These are phyloP conservation scores for Aquilaria yunnanensis DNA, from an alignment of 345 rosid genomes.

Conservation along the genomic window DNA sequence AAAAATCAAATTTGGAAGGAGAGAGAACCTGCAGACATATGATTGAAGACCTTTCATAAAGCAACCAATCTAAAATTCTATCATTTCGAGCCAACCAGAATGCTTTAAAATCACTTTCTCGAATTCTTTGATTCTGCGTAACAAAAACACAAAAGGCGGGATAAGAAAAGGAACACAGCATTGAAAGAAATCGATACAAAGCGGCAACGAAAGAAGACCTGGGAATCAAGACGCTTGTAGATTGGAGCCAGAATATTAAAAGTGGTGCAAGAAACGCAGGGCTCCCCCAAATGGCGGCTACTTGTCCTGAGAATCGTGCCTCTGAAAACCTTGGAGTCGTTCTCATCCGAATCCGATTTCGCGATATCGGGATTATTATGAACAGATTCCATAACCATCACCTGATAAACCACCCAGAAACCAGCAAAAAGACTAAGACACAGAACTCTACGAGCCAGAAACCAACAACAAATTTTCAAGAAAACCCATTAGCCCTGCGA, in stretches of 20 bases:
- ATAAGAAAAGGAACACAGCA: background rate
- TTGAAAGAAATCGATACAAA: background rate
- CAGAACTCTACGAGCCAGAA: background rate
- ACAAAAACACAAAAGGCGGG: conserved; percentile 2
- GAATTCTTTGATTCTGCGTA: conserved; percentile 47
- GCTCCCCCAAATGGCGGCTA: conserved; percentile 22
- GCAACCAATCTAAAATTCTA: conserved; percentile 58
- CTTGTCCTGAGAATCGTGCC: conserved; percentile 18
- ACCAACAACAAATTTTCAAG: background rate
- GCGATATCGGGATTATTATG: conserved; percentile 15
- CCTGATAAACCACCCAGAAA: conserved; percentile 21
- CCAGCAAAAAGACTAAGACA: background rate
- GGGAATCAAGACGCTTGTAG: conserved; percentile 58
- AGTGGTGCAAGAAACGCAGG: conserved; percentile 63
- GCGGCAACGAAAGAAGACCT: conserved; percentile 24
- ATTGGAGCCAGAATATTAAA: conserved; percentile 83
- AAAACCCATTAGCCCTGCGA: no score
- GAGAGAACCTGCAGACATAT: conserved; percentile 63
- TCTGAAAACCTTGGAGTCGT: conserved; percentile 10
- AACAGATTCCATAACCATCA: conserved; percentile 19
- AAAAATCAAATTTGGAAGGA: no score
- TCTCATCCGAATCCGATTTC: conserved; percentile 28
- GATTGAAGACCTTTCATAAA: conserved; percentile 54
- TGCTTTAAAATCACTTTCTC: conserved; percentile 57
- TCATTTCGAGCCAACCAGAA: conserved; percentile 61